Conservation (phyloP, 2,329 filamentous ascomycete species). For the Fusarium oxysporum region DNA sequence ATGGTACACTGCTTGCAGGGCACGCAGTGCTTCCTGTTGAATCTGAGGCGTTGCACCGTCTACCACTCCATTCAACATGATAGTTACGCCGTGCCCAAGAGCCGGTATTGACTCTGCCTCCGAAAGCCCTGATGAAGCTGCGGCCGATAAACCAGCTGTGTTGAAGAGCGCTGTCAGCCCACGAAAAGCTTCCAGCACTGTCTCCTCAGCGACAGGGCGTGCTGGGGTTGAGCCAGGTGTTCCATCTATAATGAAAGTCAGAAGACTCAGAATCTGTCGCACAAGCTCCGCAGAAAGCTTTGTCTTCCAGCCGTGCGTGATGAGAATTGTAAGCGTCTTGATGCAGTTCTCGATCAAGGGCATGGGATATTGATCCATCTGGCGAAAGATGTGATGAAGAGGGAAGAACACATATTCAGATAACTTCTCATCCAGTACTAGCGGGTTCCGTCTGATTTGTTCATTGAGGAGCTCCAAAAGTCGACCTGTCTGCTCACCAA, state of each 20-base stretch:
- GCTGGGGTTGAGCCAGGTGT: constrained; percentile 65
- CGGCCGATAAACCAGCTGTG: constrained; percentile 64
- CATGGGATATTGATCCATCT: constrained; percentile 77
- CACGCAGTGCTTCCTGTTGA: constrained; percentile 75
- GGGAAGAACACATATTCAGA: constrained; percentile 97
- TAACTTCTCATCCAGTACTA: constrained; percentile 79
- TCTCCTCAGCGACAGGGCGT: constrained; percentile 74
- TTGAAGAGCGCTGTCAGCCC: constrained; percentile 76
- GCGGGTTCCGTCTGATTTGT: constrained; percentile 57
- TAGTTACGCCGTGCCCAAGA: constrained; percentile 83
- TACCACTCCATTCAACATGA: constrained; percentile 79
- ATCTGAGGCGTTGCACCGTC: constrained; percentile 74
- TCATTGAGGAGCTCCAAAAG: constrained; percentile 60
- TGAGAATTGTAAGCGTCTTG: constrained; percentile 78
- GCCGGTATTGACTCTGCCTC: constrained; percentile 76
- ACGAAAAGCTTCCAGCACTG: constrained; percentile 75
- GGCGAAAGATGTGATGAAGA: constrained; percentile 85
- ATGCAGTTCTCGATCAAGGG: constrained; percentile 80
- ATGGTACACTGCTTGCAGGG: constrained; percentile 70
- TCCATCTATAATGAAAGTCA: constrained; percentile 84
- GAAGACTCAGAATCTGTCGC: constrained; percentile 85
- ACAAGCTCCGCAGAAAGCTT: constrained; percentile 78
- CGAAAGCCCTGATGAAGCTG: constrained; percentile 62
- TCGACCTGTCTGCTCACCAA: constrained; percentile 59
- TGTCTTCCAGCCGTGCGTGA: constrained; percentile 82